Evolutionary conservation across 2,329 filamentous ascomycete genomes (phyloP), one percentile per base, ranked within the genome.

Genomic region (Metarhizium album): DNA sequence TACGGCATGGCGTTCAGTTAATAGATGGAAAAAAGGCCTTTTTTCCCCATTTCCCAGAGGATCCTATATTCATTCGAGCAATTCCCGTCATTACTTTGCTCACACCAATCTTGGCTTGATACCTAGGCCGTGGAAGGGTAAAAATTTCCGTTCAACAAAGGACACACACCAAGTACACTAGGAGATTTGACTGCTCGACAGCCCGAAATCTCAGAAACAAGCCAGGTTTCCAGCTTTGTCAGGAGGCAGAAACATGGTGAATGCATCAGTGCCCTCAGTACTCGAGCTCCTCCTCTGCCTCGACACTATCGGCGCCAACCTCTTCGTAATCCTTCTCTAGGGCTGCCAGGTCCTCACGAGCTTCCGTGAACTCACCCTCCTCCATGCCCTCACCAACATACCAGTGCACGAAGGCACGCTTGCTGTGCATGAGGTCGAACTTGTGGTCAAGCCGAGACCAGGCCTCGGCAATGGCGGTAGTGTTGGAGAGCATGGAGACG

Each of bases 321-420:
- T 90, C 87, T 70, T 90, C 86, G 66, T 91, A 91, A 62, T 91
- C 87, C 74, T 85, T 87, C 76, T 91, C 87, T 33, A 93, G 75
- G 46, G 87, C 87, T 55, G 87, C 87, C 54, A 93, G 75, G 67
- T 93, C 87, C 74, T 93, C 87, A 60, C 87, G 84, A 55, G 87
- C 87, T 71, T 93, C 87, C 56, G 83, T 86, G 74, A 93, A 93
- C 70, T 93, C 87, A 62, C 87, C 87, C 69, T 93, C 87, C 74
- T 93, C 87, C 87, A 93, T 93, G 72, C 87, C 87, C 73, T 93
- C 87, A 58, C 87, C 87, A 49, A 93, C 87, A 59, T 87, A 87
- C 83, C 83, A 86, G 72, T 87, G 83, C 45, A 86, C 83, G 61
- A 87, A 86, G 53, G 83, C 83, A 58, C 83, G 82, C 78, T 86